Evolutionary conservation across 805 yeast genomes (phyloP).

Genomic region (Saccharomycopsis fodiens): DNA sequence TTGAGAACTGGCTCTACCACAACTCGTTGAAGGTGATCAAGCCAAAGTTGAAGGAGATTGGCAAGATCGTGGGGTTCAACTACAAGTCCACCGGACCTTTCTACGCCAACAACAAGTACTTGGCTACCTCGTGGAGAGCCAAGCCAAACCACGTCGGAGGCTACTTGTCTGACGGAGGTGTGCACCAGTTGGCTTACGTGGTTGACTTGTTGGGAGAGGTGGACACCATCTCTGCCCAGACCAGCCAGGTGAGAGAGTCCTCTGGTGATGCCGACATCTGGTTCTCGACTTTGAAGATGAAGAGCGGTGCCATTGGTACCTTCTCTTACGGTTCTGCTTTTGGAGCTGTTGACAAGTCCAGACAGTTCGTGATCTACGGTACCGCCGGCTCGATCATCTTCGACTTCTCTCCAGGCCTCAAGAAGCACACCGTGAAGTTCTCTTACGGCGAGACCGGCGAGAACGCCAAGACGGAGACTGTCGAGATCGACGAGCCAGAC

Average conservation of each 20-base stretch:
- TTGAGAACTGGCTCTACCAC: conserved; percentile 82
- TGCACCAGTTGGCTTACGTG: conserved; percentile 83
- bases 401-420: conserved; percentile 51
- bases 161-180: conserved; percentile 90
- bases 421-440: conserved; percentile 32
- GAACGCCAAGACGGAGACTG: conserved; percentile 21
- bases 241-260: conserved; percentile 66
- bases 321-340: conserved; percentile 83
- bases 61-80: conserved; percentile 60
- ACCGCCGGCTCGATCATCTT: conserved; percentile 65
- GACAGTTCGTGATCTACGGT: conserved; percentile 68
- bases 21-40: conserved; percentile 49
- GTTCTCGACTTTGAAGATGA: conserved; percentile 57
- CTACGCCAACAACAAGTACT: conserved; percentile 50
- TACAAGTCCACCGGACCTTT: conserved; percentile 72
- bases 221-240: conserved; percentile 61
- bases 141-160: conserved; percentile 93
- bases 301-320: conserved; percentile 65
- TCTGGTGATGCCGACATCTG: conserved; percentile 81
- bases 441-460: conserved; percentile 26
- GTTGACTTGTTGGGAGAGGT: conserved; percentile 77
- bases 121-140: conserved; percentile 77
- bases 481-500: conserved; percentile 29
- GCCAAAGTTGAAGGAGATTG: conserved; percentile 60
- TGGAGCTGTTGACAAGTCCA: conserved; percentile 70